These are phyloP conservation scores for Saccharomycopsis crataegensis DNA, from an alignment of 1,139 yeast genomes.

Conservation along the genomic window DNA sequence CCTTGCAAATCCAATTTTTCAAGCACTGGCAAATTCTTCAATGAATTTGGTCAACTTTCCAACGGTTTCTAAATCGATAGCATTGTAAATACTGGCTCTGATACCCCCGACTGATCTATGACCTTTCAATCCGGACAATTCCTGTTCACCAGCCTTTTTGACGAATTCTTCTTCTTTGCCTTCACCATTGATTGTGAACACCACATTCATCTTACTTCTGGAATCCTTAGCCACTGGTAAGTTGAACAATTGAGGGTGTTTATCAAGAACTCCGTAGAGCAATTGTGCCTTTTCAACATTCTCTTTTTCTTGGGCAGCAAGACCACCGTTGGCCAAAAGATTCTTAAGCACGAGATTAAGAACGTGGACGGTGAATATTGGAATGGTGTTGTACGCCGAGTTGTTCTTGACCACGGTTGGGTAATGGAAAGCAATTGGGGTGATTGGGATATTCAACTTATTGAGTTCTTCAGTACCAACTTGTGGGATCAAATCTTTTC, in stretches of 20 bases:
- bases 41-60: constrained; percentile 53
- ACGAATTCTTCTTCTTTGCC: constrained; percentile 64
- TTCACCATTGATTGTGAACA: constrained; percentile 61
- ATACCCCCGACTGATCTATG: constrained; percentile 97
- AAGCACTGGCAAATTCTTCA: constrained; percentile 42
- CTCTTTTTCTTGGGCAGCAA: constrained; percentile 45
- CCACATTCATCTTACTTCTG: constrained; percentile 90
- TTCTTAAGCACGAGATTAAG: constrained; percentile 69
- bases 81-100: constrained; percentile 89
- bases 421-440: constrained; percentile 84
- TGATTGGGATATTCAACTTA: constrained; percentile 56
- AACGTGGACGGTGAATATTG: constrained; percentile 84
- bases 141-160: constrained; percentile 48
- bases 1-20: neutral
- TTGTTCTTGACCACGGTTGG: constrained; percentile 82
- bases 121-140: constrained; percentile 78
- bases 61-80: constrained; percentile 62
- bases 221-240: constrained; percentile 56
- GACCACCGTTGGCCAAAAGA: constrained; percentile 53
- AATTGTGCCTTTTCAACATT: constrained; percentile 54
- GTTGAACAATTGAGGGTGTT: constrained; percentile 54
- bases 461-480: constrained; percentile 57
- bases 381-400: constrained; percentile 92
- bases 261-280: constrained; percentile 59
- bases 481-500: constrained; percentile 65